Evolutionary conservation across 768 basidiomycete species (phyloP), one percentile per base, ranked within the genome.

Genomic region (Tulasnella sp.): DNA sequence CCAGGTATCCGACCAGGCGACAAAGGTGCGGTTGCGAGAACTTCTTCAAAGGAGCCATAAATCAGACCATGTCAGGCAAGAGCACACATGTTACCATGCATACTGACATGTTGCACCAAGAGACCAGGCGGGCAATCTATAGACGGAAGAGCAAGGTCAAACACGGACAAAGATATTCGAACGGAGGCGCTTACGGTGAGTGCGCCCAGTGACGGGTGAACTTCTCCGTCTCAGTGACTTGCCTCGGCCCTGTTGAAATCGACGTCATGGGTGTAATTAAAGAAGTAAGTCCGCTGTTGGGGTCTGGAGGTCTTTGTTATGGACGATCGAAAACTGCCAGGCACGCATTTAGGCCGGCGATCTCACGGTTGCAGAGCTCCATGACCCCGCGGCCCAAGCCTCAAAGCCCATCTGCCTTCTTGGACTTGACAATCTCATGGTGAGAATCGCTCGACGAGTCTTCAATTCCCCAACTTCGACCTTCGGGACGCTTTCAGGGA

Each of bases 1-100:
- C 78, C 78, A 0, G 77, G 75, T 7, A 72, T 22, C 32, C 35
- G 14, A 40, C 29, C 64, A 44, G 72, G 72, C 26, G 69, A 62
- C 36, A 73, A 39, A 6, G 62, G 52, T 41, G 72, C 36, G 17
- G 72, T 72, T 35, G 66, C 72, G 12, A 73, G 41, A 16, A 73
- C 72, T 73, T 52, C 47, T 52, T 52, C n/a, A 52, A 26, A 26
- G 19, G 26, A 9, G 47, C n/a, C 17, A 26, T 16, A 16, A 11
- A 16, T 59, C 11, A 59, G 52, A 59, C n/a, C n/a, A n/a, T n/a
- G n/a, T n/a, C n/a, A n/a, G n/a, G 26, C 9, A 26, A 26, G 11
- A 32, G 22, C 0, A 17, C 3, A 32, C 22, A 5, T 32, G 12
- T 14, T 11, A 12, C 16, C 11, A 32, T 59, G 2, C 26, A 3